Base-by-base conservation (phyloP, 2,329 filamentous ascomycete species). In the Harringtonia lauricola region DNA sequence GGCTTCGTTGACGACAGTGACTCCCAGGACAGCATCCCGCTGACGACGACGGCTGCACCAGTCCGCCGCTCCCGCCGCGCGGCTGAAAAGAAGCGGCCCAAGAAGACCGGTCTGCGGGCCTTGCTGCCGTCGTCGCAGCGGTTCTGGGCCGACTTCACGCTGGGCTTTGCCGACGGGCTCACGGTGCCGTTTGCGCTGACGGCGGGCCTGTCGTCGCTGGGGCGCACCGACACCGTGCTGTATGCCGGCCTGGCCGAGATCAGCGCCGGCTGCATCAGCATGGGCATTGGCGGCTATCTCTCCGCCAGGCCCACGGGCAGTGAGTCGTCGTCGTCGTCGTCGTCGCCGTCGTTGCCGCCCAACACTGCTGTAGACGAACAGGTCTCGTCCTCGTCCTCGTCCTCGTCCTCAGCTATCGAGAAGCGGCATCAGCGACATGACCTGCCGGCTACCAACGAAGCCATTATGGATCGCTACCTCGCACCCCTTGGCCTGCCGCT, bases 161-260 rank as follows among this genome's bases (percentile, higher is more conserved):
- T 86, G 47, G 83, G 83, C 19, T 77, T 86, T 49, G 78, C 82
- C 1, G 83, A 87, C 61, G 83, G 83, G 13, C 65, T 86, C 47
- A 86, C 83, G 0, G 83, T 86, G 0, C 83, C 83, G 0, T 86
- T 87, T 54, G 83, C 83, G 17, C 65, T 86, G 17, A 86, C 81
- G 0, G 81, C 83, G 1, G 82, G 83, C 3, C 66, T 87, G 4
- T 75, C 72, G 18, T 72, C 72, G 3, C 63, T 82, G 6, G 77
- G 76, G 3, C 67, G 72, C 43, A 73, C 75, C 14, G 71, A 73
- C 44, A 76, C 78, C 0, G 76, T 82, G 43, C 73, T 88, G 19
- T 75, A 78, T 33, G 82, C 79, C 3, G 82, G 83, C 1, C 61
- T 84, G 24, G 81, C 81, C 1, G 82, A 86, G 58, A 66, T 86